Evolutionary conservation across 179 eudicot genomes (phyloP), one percentile per base, ranked within the genome.

Genomic region (Pouteria campechiana): DNA sequence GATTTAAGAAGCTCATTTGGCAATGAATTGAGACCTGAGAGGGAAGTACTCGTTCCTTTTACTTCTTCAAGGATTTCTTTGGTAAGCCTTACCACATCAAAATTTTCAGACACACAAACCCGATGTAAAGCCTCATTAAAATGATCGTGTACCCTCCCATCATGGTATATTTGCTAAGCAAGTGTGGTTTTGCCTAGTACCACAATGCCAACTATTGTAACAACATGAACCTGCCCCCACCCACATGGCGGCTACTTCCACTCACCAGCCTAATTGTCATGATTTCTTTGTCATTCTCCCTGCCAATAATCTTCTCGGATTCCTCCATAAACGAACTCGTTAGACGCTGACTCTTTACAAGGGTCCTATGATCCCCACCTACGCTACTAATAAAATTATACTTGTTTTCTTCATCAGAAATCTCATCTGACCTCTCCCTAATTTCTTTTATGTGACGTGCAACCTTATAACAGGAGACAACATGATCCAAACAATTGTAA

Each of bases 231-330:
- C 20, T 34, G n/a, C n/a, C n/a, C n/a, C n/a, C n/a, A n/a, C n/a
- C n/a, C n/a, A n/a, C 27, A 0, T 27, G 6, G 2, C 10, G 14
- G 20, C n/a, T 9, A 28, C 24, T 39, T 6, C 51, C 7, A 4
- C 31, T 34, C 7, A 51, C 7, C 18, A 69, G 25, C 44, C 42
- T 38, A 4, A 30, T 23, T 1, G 57, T 21, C 17, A 61, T 16
- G 7, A 15, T 27, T 5, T 40, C 13, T 34, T 20, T 56, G 6
- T 65, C 76, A 3, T 11, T 20, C 5, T 52, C 61, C 49, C 72
- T 61, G 24, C 72, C 76, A 27, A 70, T 28, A 19, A 39, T 37
- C 7, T 37, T 48, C 0, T 37, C 39, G 1, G 3, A 57, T 8
- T 17, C 12, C 8, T 44, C 34, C 44, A 23, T 15, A n/a, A n/a